These are phyloP conservation scores for Acanthamoeba polyphaga DNA, from an alignment of 208 protist genomes.

Conservation along the genomic window DNA sequence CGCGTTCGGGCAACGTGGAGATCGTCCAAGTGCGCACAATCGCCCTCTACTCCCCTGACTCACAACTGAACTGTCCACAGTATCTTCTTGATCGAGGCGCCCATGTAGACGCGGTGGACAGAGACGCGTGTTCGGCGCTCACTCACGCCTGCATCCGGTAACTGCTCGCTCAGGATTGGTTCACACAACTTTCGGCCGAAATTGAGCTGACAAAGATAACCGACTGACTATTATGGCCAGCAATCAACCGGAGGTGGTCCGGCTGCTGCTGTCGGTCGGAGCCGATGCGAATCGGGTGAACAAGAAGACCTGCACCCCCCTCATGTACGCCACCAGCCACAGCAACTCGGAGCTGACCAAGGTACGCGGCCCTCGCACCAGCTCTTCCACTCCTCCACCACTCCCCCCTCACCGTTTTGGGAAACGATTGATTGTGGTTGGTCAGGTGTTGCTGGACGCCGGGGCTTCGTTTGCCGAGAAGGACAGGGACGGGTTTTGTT, in stretches of 20 bases:
- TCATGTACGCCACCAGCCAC: slow-evolving; percentile 13
- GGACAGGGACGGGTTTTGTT: slow-evolving; percentile 1
- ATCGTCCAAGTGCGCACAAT: background rate
- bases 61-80: background rate
- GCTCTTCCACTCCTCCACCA: no score
- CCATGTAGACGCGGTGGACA: background rate
- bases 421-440: no score
- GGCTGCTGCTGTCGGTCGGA: background rate
- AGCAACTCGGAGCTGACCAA: background rate
- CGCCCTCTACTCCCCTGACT: no score
- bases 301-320: slow-evolving; percentile 11
- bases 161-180: no score
- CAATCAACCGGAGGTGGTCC: background rate
- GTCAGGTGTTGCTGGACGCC: background rate
- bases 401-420: no score
- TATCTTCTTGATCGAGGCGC: background rate
- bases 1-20: background rate
- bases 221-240: background rate
- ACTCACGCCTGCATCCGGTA: background rate
- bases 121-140: background rate
- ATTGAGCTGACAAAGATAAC: no score
- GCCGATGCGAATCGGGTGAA: background rate
- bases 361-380: no score
- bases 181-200: no score
- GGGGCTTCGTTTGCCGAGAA: background rate